Base-by-base conservation (phyloP, 2,329 filamentous ascomycete genomes). In the Pseudopithomyces chartarum region DNA sequence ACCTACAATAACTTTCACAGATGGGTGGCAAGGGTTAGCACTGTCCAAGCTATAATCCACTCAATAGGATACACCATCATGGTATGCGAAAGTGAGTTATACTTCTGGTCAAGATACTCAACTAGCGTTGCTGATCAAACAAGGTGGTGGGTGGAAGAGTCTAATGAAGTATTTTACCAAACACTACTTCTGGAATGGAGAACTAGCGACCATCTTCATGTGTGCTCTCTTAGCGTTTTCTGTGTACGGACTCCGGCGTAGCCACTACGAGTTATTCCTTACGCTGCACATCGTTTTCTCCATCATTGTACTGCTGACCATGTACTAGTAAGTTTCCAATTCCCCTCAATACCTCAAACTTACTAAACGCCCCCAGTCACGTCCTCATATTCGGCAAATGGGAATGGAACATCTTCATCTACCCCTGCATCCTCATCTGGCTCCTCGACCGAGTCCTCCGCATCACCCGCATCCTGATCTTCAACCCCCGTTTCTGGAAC, bases 1-100 rank as follows among this genome's bases (percentile, higher is more conserved):
- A 86, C 85, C 0, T 90, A 86, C 65, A 90, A 85, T 61, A 81
- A 85, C 39, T 89, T 90, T 51, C 88, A 90, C 70, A 84, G 88
- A 0, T 87, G 86, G 80, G 79, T 87, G 3, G 87, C 88, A 0
- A 79, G 87, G 17, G 79, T 89, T 2, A 81, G 86, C 6, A 87
- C 87, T 0, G 55, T 86, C 0, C 81, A 89, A 61, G 87, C 86
- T 1, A 78, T 89, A 1, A 69, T 87, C 0, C 88, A 91, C 64
- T 87, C 86, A 0, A 55, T 87, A 1, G 81, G 82, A 0, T 90
- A 89, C 57, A 81, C 84, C 0, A 58, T 82, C 1, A 71, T 83
- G 22, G 74, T 82, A 1, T 67, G 76, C 32, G 53, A 65, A 29
- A 59, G 66, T 67, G 43, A 64, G 68, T 54, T 13, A 10, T 20